Evolutionary conservation across 768 basidiomycete species (phyloP).

Genomic region (Mycena galericulata): DNA sequence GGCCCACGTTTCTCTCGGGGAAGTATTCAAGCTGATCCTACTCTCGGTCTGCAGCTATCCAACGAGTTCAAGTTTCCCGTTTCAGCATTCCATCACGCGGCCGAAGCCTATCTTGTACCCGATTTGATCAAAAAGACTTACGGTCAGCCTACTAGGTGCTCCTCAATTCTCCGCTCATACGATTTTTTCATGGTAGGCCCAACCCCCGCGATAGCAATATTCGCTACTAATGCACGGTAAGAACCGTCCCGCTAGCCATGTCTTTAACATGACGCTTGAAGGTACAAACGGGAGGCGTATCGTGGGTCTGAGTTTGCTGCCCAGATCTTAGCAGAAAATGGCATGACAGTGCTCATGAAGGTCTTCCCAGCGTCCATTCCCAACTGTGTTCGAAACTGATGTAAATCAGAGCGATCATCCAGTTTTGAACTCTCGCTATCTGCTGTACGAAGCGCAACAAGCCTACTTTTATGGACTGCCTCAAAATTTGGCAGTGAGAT

Average conservation of each 20-base stretch:
- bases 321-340: slow-evolving; percentile 75
- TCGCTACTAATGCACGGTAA: slow-evolving; percentile 63
- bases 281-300: slow-evolving; percentile 87
- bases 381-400: background rate
- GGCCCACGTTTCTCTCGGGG: background rate
- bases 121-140: slow-evolving; percentile 78
- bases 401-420: slow-evolving; percentile 71
- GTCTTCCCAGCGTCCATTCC: slow-evolving; percentile 43
- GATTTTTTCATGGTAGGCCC: slow-evolving; percentile 63
- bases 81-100: slow-evolving; percentile 83
- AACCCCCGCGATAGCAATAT: slow-evolving; percentile 83
- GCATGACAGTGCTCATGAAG: slow-evolving; percentile 82
- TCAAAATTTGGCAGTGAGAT: slow-evolving; percentile 61
- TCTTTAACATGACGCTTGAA: slow-evolving; percentile 35
- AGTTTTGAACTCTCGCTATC: slow-evolving; percentile 59
- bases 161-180: background rate
- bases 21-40: slow-evolving; percentile 16
- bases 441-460: slow-evolving; percentile 87
- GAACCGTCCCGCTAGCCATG: background rate
- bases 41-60: slow-evolving; percentile 69
- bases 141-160: slow-evolving; percentile 52
- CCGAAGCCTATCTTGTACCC: slow-evolving; percentile 87
- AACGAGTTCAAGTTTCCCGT: slow-evolving; percentile 89
- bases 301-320: slow-evolving; percentile 85
- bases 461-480: slow-evolving; percentile 85